These are phyloP conservation scores for Eucalyptus fibrosa DNA, from an alignment of 345 rosid species.

Conservation along the genomic window DNA sequence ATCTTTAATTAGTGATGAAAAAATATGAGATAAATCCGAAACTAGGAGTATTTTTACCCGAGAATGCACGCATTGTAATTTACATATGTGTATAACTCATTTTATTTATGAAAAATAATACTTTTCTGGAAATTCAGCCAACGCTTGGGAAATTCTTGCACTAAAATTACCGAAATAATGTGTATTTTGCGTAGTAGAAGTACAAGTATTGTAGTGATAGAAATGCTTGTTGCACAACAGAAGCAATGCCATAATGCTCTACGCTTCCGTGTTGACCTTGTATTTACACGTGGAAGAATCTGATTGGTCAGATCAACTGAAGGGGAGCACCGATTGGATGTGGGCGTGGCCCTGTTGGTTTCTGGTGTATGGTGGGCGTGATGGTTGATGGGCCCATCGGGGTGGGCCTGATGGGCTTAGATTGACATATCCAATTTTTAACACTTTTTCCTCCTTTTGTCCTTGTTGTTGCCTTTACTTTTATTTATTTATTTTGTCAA, in stretches of 20 bases:
- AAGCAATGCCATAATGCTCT: neutral
- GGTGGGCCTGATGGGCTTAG: neutral
- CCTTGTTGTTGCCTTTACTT: neutral
- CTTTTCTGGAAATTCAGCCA: too few species aligned
- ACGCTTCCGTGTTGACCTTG: neutral
- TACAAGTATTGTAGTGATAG: neutral
- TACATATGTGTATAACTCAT: neutral
- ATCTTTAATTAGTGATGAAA: neutral
- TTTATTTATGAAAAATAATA: too few species aligned
- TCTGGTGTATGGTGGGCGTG: neutral
- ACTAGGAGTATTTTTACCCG: neutral
- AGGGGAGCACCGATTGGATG: neutral
- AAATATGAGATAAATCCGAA: neutral
- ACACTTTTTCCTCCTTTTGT: neutral
- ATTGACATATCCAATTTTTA: neutral
- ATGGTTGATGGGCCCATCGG: neutral
- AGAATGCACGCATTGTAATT: neutral
- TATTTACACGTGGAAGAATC: neutral
- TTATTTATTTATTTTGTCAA: neutral
- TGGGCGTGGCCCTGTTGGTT: neutral
- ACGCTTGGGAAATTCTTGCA: neutral
- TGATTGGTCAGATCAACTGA: neutral
- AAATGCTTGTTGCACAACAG: neutral
- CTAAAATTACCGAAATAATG: neutral
- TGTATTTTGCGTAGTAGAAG: neutral